Evolutionary conservation across 2,329 filamentous ascomycete species (phyloP), one percentile per base, ranked within the genome.

Genomic region (Cordyceps militaris): DNA sequence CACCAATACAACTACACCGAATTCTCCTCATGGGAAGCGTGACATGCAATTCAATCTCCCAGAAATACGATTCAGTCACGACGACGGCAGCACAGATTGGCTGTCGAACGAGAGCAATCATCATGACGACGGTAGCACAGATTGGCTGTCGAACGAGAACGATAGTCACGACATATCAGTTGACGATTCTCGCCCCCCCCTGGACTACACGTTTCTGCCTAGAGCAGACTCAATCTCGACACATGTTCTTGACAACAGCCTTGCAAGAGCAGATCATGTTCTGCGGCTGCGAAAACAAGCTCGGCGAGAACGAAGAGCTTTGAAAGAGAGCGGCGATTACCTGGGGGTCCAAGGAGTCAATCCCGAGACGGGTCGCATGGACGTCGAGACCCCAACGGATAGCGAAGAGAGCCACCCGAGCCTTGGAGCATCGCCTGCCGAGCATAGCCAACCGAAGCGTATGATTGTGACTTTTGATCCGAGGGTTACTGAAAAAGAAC

Each of bases 271-370:
- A 14, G 62, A 63, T 4, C 57, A 59, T 8, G 52, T 66, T 11
- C 66, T 73, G 19, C 65, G 70, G 13, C 66, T 66, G 2, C 75
- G 69, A 54, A 65, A 61, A 40, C 66, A 71, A 46, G 60, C 66
- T 38, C 67, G 71, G 2, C 62, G 63, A 7, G 69, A 73, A 36
- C 74, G 80, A 6, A 73, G 73, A 46, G 74, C 66, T 42, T 70
- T 83, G 56, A 80, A 77, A 60, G 74, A 78, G 56, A 82, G 78
- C 56, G 80, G 80, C 4, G 82, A 85, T 65, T 85, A 77, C 63
- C 73, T 85, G 0, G 81, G 81, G 2, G 78, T 84, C 1, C 80
- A 82, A 59, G 82, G 82, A 3, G 72, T 80, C 55, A 84, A 85
- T 63, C 82, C 82, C 0, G 69, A 74, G 43, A 84, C 82, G 0